Base-by-base conservation (phyloP, 345 rosid species). In the Syzygium jambos region DNA sequence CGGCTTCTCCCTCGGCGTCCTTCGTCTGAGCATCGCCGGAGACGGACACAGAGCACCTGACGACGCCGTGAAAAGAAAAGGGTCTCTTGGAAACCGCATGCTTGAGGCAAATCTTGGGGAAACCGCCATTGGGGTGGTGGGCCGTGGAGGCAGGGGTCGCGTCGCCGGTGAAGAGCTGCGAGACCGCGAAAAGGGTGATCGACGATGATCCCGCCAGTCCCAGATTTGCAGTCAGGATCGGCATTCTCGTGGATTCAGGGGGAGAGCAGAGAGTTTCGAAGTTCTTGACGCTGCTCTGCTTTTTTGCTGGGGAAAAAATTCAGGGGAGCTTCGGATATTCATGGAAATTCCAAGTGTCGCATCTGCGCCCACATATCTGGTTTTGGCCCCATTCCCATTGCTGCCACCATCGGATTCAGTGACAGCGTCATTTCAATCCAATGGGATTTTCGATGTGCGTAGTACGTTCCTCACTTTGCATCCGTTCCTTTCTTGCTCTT, bases 21-120 rank as follows among this genome's bases (percentile, higher is more conserved):
- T 89, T 92, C 0, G 94, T 89, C 84, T 87, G 85, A 11, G 93
- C 88, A 65, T 90, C 88, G 21, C 88, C 88, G 38, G 95, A 89
- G 78, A 91, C 90, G 55, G 93, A 89, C 52, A 89, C 84, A 34
- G 92, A 88, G 84, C 68, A 59, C 78, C 88, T 93, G 85, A 89
- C 88, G 86, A 73, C 27, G 82, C 88, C 73, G 34, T 51, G 65
- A 12, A 86, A 86, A 51, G 89, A 52, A 38, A 87, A 53, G 87
- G 87, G 78, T 65, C 51, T 61, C 86, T 88, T 83, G 87, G 78
- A 21, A 14, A 89, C 56, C 27, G 90, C 78, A 16, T 87, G 53
- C 77, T 54, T 53, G 29, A 57, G 88, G 46, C 85, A 56, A 86
- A 41, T 84, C 51, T 85, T 0, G 87, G 88, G 34, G 87, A 73